Evolutionary conservation across 805 yeast genomes (phyloP).

Genomic region (Metschnikowia chrysomelidarum): DNA sequence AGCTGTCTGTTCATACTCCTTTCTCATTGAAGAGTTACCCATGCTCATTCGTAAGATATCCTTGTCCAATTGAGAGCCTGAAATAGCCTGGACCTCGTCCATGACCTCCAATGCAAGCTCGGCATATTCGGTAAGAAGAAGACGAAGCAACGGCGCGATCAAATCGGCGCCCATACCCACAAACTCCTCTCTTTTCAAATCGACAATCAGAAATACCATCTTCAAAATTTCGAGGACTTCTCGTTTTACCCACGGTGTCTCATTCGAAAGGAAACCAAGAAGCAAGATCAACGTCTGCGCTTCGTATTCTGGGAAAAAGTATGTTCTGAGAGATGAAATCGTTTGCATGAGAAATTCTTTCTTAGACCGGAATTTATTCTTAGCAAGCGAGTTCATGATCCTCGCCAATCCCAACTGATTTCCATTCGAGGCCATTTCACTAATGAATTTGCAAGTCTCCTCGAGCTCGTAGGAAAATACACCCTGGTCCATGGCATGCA

Average conservation of each 20-base stretch:
- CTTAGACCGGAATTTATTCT: conserved; percentile 81
- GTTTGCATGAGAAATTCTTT: conserved; percentile 85
- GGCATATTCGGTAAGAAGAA: conserved; percentile 80
- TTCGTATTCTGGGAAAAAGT: conserved; percentile 71
- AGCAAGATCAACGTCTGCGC: conserved; percentile 74
- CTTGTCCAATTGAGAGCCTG: conserved; percentile 87
- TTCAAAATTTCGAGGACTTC: conserved; percentile 79
- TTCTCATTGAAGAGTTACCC: conserved; percentile 74
- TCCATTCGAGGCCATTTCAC: conserved; percentile 57
- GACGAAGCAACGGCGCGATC: conserved; percentile 82
- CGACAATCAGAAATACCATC: conserved; percentile 71
- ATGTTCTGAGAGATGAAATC: conserved; percentile 61
- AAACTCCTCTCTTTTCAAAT: conserved; percentile 74
- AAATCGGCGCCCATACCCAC: conserved; percentile 92
- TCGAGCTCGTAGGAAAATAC: conserved; percentile 48
- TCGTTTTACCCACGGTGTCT: conserved; percentile 69
- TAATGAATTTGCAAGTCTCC: conserved; percentile 45
- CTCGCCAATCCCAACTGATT: conserved; percentile 61
- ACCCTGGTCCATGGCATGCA: conserved; percentile 67
- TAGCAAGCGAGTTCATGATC: conserved; percentile 72
- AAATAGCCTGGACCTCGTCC: conserved; percentile 79
- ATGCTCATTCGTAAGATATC: conserved; percentile 89
- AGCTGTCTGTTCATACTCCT: conserved; percentile 80
- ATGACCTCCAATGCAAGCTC: conserved; percentile 86
- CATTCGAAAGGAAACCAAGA: conserved; percentile 77